Conservation (phyloP, 2,329 filamentous ascomycete species). For the Xylaria sp. region DNA sequence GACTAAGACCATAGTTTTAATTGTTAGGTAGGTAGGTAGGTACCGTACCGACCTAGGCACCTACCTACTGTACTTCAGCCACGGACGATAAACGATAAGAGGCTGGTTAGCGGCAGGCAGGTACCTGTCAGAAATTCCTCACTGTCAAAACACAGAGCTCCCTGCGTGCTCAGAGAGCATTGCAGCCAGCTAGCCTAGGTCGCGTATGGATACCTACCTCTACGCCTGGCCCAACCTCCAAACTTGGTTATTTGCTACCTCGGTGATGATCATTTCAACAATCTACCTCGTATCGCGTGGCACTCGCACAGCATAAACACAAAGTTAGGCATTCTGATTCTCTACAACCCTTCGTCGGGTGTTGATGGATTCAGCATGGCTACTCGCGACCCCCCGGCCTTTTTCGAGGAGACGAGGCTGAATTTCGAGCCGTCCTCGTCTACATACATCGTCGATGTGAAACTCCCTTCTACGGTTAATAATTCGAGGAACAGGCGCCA, state of each 20-base stretch:
- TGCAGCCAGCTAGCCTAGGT: neutral
- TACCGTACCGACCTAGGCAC: too few species aligned
- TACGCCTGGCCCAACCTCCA: neutral
- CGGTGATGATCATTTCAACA: constrained; percentile 6
- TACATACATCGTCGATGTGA: constrained; percentile 73
- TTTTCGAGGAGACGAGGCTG: constrained; percentile 87
- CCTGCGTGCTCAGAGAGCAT: constrained; percentile 2
- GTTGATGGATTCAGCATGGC: constrained; percentile 73
- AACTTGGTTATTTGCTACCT: neutral
- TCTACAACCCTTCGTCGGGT: constrained; percentile 27
- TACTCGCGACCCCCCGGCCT: constrained; percentile 64
- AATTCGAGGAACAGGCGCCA: constrained; percentile 52
- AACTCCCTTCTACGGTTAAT: constrained; percentile 63
- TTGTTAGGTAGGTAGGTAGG: too few species aligned
- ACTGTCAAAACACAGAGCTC: constrained; percentile 8
- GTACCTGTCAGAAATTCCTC: neutral
- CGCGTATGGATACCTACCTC: neutral
- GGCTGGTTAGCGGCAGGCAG: neutral
- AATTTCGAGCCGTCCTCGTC: constrained; percentile 76
- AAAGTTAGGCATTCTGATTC: constrained; percentile 23
- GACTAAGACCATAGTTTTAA: constrained; percentile 21
- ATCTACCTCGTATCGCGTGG: constrained; percentile 17
- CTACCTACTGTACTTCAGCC: too few species aligned
- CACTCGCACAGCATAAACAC: constrained; percentile 17
- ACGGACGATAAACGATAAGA: neutral